Evolutionary conservation across 129 eudicot species (phyloP), one percentile per base, ranked within the genome.

Genomic region (Deinandra increscens): DNA sequence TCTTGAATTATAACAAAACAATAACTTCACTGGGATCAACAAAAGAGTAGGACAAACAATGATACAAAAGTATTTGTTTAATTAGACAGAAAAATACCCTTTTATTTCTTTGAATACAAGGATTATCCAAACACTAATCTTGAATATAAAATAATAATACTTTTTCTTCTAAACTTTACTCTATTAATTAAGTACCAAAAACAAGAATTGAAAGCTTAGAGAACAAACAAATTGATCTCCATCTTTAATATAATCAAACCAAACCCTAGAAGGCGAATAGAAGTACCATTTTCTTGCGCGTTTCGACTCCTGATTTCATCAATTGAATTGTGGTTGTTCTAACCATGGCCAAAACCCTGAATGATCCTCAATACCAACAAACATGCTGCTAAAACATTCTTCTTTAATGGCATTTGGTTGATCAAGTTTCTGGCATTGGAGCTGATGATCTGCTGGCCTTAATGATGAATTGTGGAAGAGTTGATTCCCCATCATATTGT

Each of bases 341-440:
- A 89, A 66, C 99, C 99, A 94, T 39, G 99, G 97, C 99, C 99
- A 94, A 81, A 94, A 87, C 23, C 84, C 96, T 2, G 92, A 77
- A 75, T 89, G 97, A 79, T 93, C 98, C 49, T 94, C 99, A 29
- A 87, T 85, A 33, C 95, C 90, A 72, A 81, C 78, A 22, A 94
- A 85, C 95, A 89, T 90, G 77, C 70, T 90, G 81, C 84, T 75
- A 76, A 89, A 75, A 75, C 90, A 78, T 72, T 94, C 99, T 83
- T 94, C 99, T 77, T 94, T 94, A 54, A 84, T 85, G 53, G 60
- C 49, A 43, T 48, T 60, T 6, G 81, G 39, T 29, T 82, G 88
- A 59, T 87, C 93, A 10, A 76, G 59, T 59, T 81, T 81, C 42
- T 69, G 86, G 59, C 55, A 69, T 22, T 79, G 76, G 31, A 75